A percentile compares a stretch with the other conserved stretches of the same genome.
phyloP scores from a whole-genome alignment of 768 basidiomycete genomes.

The Kwoniella botswanensis region DNA sequence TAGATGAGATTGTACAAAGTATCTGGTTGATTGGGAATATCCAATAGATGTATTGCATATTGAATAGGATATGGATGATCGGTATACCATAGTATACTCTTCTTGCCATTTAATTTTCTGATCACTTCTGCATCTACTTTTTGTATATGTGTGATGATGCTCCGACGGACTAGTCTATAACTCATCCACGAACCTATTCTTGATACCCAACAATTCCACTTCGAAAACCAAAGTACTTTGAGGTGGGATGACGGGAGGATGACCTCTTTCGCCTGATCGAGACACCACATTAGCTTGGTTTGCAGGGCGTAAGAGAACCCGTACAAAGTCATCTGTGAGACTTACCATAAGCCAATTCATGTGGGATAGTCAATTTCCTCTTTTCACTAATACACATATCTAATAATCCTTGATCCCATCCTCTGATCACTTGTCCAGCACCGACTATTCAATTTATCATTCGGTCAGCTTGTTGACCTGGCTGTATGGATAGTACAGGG shows the following conservation, averaged over 20 bases:
- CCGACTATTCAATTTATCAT: constrained; percentile 43
- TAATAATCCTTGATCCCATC: constrained; percentile 59
- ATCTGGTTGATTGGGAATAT: neutral
- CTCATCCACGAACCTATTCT: constrained; percentile 57
- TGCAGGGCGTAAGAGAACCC: constrained; percentile 51
- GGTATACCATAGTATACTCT: neutral
- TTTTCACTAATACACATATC: constrained; percentile 87
- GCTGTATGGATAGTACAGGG: no score
- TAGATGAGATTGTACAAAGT: neutral
- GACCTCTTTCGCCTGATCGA: constrained; percentile 64
- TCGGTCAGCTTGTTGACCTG: neutral
- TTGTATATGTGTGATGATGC: neutral
- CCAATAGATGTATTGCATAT: neutral
- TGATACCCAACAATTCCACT: constrained; percentile 76
- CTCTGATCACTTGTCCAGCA: constrained; percentile 57
- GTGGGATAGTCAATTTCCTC: constrained; percentile 84
- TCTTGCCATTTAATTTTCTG: neutral
- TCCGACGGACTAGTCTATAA: constrained; percentile 18
- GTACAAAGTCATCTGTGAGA: no score
- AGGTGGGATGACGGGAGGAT: constrained; percentile 76
- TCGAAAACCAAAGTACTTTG: constrained; percentile 83
- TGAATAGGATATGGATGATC: neutral
- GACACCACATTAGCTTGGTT: constrained; percentile 2
- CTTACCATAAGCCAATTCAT: constrained; percentile 77
- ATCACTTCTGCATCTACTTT: neutral